Evolutionary conservation across 345 rosid species (phyloP).

Genomic region (Rhodamnia rubescens): DNA sequence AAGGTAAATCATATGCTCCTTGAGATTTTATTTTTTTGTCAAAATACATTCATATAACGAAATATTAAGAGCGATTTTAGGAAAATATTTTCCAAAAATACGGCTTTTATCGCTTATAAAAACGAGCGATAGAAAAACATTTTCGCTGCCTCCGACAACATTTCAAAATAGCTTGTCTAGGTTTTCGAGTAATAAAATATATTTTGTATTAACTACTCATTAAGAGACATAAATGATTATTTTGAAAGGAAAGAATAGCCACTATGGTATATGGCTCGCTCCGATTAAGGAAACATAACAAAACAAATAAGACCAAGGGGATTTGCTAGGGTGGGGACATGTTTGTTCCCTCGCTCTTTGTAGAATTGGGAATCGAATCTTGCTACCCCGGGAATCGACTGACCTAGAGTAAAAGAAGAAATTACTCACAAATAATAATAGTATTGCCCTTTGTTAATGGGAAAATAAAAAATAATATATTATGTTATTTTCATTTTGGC

Average conservation of each 20-base stretch:
- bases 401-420: rapidly evolving
- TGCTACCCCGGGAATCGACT: not conserved
- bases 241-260: not conserved
- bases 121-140: not conserved
- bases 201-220: too few species aligned
- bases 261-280: not conserved
- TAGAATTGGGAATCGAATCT: rapidly evolving
- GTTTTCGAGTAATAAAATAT: not conserved
- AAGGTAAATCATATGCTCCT: not conserved
- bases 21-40: not conserved
- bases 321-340: rapidly evolving
- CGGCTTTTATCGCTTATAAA: too few species aligned
- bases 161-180: not conserved
- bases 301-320: not conserved
- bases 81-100: not conserved
- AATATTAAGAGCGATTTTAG: not conserved
- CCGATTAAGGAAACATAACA: not conserved
- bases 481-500: too few species aligned
- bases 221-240: too few species aligned
- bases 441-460: not conserved
- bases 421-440: not conserved
- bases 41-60: too few species aligned
- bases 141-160: not conserved
- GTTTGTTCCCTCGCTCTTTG: not conserved
- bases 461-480: too few species aligned